Conservation (phyloP, 306 rosid genomes). For the Trifolium pratense region DNA sequence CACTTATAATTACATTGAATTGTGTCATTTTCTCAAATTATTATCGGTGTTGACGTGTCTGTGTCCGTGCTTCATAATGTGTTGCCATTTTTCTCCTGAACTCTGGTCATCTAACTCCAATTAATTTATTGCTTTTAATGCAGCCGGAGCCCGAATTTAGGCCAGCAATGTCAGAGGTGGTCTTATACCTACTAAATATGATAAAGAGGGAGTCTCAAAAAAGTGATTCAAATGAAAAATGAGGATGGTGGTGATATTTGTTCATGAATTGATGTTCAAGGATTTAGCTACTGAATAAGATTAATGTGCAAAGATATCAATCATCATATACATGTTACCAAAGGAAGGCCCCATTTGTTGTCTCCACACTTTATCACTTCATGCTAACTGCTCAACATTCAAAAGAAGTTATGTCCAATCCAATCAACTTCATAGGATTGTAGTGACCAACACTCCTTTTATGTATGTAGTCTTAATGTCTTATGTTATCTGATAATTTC, state of each 20-base stretch:
- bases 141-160: conserved; percentile 93
- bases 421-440: conserved; percentile 28
- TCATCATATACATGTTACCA: conserved; percentile 17
- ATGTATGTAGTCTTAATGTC: conserved; percentile 33
- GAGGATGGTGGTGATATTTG: conserved; percentile 44
- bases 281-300: too few relatives aligned
- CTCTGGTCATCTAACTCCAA: not conserved
- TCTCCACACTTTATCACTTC: conserved; percentile 31
- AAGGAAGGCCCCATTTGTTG: conserved; percentile 35
- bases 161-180: conserved; percentile 94
- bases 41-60: too few relatives aligned
- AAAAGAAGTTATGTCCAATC: conserved; percentile 34
- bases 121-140: conserved; percentile 41
- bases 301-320: conserved; percentile 38
- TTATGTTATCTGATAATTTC: conserved; percentile 39
- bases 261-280: conserved; percentile 38
- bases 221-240: conserved; percentile 67
- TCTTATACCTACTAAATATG: conserved; percentile 82
- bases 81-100: not conserved
- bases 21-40: too few relatives aligned
- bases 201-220: conserved; percentile 66
- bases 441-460: not conserved
- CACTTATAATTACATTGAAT: too few relatives aligned
- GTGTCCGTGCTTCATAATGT: not conserved
- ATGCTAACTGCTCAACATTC: conserved; percentile 46